Percentiles rank a stretch among this genome's conserved stretches.
These are phyloP conservation scores for Wickerhamiella galacta DNA, from an alignment of 805 yeast species.

Conservation along the genomic window DNA sequence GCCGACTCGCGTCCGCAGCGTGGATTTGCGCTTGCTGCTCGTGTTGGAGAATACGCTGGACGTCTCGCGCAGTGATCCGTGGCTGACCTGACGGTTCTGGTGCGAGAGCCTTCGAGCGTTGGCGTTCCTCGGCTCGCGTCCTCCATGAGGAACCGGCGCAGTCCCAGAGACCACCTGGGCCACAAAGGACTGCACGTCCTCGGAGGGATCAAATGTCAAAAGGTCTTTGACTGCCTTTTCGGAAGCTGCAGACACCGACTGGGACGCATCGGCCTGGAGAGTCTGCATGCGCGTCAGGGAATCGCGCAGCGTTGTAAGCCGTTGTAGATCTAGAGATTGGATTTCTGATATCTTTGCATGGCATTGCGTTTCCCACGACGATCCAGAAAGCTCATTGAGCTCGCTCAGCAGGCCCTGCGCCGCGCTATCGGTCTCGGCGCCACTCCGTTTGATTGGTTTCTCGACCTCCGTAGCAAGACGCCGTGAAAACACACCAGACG, in stretches of 20 bases:
- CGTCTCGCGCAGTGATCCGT: slow-evolving; percentile 8
- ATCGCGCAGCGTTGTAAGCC: slow-evolving; percentile 46
- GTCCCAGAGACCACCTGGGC: slow-evolving; percentile 17
- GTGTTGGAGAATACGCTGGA: slow-evolving; percentile 4
- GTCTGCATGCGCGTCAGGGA: slow-evolving; percentile 51
- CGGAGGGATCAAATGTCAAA: slow-evolving; percentile 43
- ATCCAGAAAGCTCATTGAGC: slow-evolving; percentile 15
- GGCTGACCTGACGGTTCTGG: slow-evolving; percentile 8
- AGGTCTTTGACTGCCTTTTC: slow-evolving; percentile 53
- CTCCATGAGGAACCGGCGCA: slow-evolving; percentile 7
- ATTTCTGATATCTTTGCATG: slow-evolving; percentile 29
- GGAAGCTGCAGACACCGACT: slow-evolving; percentile 29
- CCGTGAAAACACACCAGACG: slow-evolving; percentile 20
- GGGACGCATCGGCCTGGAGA: slow-evolving; percentile 36
- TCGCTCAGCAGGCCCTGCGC: slow-evolving; percentile 3
- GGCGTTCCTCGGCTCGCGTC: background rate
- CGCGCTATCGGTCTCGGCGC: slow-evolving; percentile 22
- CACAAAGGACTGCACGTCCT: slow-evolving; percentile 43
- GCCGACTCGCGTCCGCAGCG: slow-evolving; percentile 22
- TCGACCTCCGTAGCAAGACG: slow-evolving; percentile 25
- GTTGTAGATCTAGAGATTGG: slow-evolving; percentile 27
- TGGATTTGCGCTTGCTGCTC: slow-evolving; percentile 4
- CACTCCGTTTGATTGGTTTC: slow-evolving; percentile 26
- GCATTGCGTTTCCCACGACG: slow-evolving; percentile 11
- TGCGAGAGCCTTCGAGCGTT: background rate